Base-by-base conservation (phyloP, 768 basidiomycete genomes). In the Suillus occidentalis region DNA sequence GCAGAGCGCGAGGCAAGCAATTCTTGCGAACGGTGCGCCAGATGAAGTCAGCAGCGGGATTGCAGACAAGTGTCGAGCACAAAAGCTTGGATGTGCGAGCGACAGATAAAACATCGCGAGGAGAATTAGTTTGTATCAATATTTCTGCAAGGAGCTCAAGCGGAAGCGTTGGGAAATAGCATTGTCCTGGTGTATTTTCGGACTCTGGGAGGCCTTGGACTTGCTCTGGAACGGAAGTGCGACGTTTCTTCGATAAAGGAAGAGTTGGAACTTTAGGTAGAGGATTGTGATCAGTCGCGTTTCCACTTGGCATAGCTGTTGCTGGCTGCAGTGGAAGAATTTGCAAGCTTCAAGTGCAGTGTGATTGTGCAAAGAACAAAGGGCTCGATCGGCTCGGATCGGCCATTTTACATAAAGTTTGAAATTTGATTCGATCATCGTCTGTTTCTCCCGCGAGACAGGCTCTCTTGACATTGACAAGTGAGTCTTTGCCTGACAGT, bases 101-200 rank as follows among this genome's bases (percentile, higher is more conserved):
- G 6, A 90, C 75, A 2, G 89, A 81, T 43, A 91, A 80, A 14
- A 90, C 76, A 65, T 87, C 85, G 58, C 79, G 78, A 1, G 87
- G 82, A 0, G 87, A 89, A 6, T 74, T 65, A 0, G 84, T 84
- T 59, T 77, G 76, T 8, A 84, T 72, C 22, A 91, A 81, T 57
- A 91, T 82, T 69, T 89, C 89, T 4, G 85, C 84, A 7, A 90
- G 72, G 16, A 92, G 77, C 69, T 92, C 90, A 47, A 88, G 71
- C 13, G 90, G 90, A 5, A 91, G 72, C 2, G 16, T 56, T 13
- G 74, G 67, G 25, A 75, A 50, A 3, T 63, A 62, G 40, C 42
- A 12, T 42, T 56, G 60, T 12, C 28, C 39, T 31, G 58, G 20
- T 28, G 6, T 9, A 31, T 25, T 59, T 42, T 59, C 18, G 2